A percentile compares a stretch with the other conserved stretches of the same genome.
Evolutionary conservation across 306 rosid genomes (phyloP).

Genomic region (Morella rubra): DNA sequence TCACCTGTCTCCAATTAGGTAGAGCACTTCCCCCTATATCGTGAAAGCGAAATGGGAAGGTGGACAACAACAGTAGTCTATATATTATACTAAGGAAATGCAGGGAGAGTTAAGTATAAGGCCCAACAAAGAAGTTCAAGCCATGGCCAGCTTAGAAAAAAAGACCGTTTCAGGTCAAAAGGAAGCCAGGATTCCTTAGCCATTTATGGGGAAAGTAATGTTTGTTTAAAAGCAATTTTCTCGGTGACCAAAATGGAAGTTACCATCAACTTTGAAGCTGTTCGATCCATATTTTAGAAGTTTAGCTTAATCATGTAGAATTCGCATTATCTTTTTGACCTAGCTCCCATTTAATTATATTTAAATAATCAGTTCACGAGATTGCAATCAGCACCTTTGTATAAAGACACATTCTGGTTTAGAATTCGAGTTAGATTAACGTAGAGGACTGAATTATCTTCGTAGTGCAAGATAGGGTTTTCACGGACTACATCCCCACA

Average conservation of each 20-base stretch:
- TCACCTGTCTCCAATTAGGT: background rate
- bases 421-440: too few species aligned
- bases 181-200: slow-evolving; percentile 34
- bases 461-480: too few species aligned
- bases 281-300: background rate
- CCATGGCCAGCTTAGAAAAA: slow-evolving; percentile 14
- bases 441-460: too few species aligned
- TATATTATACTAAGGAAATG: background rate
- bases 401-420: too few species aligned
- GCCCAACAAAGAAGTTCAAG: background rate
- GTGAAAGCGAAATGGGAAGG: too few species aligned
- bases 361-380: slow-evolving; percentile 12
- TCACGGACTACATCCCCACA: too few species aligned
- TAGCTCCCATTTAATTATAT: slow-evolving; percentile 3
- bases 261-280: slow-evolving; percentile 20
- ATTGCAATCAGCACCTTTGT: slow-evolving; percentile 10
- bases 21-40: background rate
- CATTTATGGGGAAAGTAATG: slow-evolving; percentile 31
- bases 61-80: too few species aligned
- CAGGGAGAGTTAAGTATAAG: background rate
- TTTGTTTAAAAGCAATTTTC: slow-evolving; percentile 23
- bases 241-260: slow-evolving; percentile 36
- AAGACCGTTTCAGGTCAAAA: slow-evolving; percentile 34
- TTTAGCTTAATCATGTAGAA: slow-evolving; percentile 24
- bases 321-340: slow-evolving; percentile 29